Evolutionary conservation across 768 basidiomycete species (phyloP).

Genomic region (Lactarius psammicola): DNA sequence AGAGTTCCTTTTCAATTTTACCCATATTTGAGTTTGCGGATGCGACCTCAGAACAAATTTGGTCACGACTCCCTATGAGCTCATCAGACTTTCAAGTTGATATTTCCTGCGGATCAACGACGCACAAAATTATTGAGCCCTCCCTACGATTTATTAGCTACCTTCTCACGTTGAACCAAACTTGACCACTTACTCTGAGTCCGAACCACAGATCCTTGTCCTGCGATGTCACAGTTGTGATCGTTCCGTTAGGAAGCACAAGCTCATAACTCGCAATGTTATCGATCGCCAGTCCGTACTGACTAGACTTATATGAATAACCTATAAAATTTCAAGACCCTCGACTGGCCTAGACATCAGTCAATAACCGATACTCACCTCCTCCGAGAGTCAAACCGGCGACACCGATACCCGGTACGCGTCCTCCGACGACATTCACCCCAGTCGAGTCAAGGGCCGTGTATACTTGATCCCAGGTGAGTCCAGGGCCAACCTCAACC

Average conservation of each 20-base stretch:
- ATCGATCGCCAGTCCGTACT: conserved; percentile 38
- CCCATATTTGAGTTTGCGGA: conserved; percentile 14
- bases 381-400: conserved; percentile 33
- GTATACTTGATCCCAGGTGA: conserved; percentile 35
- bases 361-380: conserved; percentile 20
- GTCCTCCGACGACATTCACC: conserved; percentile 31
- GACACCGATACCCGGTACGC: conserved; percentile 31
- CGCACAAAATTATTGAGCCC: conserved; percentile 15
- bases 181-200: neutral
- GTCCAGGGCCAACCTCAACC: conserved; percentile 30
- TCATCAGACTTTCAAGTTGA: neutral
- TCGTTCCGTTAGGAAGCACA: conserved; percentile 34
- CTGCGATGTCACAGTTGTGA: conserved; percentile 3
- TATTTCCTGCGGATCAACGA: neutral
- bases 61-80: conserved; percentile 11
- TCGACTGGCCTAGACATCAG: neutral
- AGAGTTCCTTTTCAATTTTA: neutral
- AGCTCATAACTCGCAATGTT: conserved; percentile 34
- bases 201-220: conserved; percentile 15
- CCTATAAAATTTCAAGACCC: conserved; percentile 24
- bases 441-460: conserved; percentile 21
- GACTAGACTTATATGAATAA: conserved; percentile 36
- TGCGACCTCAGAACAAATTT: conserved; percentile 6
- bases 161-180: neutral
- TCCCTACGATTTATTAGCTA: neutral